These are phyloP conservation scores for Yamadazyma pseudoaaseri DNA, from an alignment of 1,139 yeast species.

Conservation along the genomic window DNA sequence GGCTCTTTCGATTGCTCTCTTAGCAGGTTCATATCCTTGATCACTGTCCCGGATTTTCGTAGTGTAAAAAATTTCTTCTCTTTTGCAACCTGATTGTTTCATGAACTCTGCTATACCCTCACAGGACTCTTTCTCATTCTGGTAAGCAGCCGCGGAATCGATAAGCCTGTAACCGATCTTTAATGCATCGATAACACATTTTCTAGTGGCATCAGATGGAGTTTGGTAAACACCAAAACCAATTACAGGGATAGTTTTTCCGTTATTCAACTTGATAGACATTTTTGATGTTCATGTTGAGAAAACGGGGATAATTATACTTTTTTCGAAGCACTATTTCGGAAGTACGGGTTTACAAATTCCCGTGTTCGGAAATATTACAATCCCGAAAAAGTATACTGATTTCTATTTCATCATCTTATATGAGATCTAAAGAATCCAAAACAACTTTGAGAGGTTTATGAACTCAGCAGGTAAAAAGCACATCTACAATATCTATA, in stretches of 20 bases:
- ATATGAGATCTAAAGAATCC: too few species aligned
- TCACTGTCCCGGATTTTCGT: constrained; percentile 65
- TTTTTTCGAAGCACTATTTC: too few species aligned
- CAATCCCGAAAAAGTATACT: too few species aligned
- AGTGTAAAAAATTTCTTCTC: constrained; percentile 38
- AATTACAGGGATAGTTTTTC: constrained; percentile 37
- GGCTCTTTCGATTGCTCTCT: constrained; percentile 5
- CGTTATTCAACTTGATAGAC: constrained; percentile 21
- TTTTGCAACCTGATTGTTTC: constrained; percentile 19
- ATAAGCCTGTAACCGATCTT: constrained; percentile 66
- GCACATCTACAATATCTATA: too few species aligned
- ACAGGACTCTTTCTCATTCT: constrained; percentile 49
- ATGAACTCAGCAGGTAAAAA: too few species aligned
- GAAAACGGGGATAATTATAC: too few species aligned
- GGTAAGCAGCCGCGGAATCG: constrained; percentile 45
- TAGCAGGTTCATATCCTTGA: constrained; percentile 21
- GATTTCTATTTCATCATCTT: too few species aligned
- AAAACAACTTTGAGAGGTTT: too few species aligned
- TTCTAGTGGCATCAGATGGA: constrained; percentile 23
- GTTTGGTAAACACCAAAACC: constrained; percentile 37
- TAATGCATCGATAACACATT: constrained; percentile 42
- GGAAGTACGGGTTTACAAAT: too few species aligned
- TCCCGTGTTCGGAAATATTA: too few species aligned
- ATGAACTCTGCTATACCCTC: constrained; percentile 23
- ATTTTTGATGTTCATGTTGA: too few species aligned